Base-by-base conservation (phyloP, 2,329 filamentous ascomycete species). In the Metarhizium anisopliae region DNA sequence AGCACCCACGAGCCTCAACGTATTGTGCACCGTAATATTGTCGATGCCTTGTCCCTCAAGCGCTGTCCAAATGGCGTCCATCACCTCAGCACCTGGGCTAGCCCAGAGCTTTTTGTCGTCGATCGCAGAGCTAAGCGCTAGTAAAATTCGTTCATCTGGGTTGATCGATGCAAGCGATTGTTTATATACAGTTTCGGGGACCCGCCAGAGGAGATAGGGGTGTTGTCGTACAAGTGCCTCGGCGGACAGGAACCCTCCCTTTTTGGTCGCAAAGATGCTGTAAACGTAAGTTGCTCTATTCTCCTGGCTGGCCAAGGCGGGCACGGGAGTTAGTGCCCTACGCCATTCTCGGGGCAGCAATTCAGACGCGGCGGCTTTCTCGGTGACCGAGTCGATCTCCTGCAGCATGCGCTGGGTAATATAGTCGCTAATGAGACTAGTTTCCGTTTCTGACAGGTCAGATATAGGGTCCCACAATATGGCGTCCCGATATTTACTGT, bases 401-500 rank as follows among this genome's bases (percentile, higher is more conserved):
- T 43, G 56, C 6, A 65, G 55, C 43, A 62, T 57, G 8, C 65
- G 65, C 18, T 60, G 55, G 16, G 59, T 61, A 47, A 67, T 42
- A 20, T 63, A 52, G 1, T 54, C 50, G 18, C 62, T 49, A 14
- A 71, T 56, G 25, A 71, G 64, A 1, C 32, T 45, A 7, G 55
- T 45, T 55, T 67, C 65, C 8, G 55, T 25, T 16, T 60, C 53
- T 5, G 64, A 64, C 4, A 65, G 62, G 6, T 60, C 59, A 3
- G 62, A 25, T 35, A 59, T 25, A 7, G 62, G 63, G 2, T 64
- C 59, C 45, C 61, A 60, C 45, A 74, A 62, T 30, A 73, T 65
- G 6, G 68, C 62, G 35, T 67, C 68, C 18, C 68, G 63, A 66
- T 93, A 89, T 50, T 82, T 79, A 62, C 81, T 83, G 65, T 96